Conservation (phyloP, 257 asterid genomes). For the Solanum paucissectum region DNA sequence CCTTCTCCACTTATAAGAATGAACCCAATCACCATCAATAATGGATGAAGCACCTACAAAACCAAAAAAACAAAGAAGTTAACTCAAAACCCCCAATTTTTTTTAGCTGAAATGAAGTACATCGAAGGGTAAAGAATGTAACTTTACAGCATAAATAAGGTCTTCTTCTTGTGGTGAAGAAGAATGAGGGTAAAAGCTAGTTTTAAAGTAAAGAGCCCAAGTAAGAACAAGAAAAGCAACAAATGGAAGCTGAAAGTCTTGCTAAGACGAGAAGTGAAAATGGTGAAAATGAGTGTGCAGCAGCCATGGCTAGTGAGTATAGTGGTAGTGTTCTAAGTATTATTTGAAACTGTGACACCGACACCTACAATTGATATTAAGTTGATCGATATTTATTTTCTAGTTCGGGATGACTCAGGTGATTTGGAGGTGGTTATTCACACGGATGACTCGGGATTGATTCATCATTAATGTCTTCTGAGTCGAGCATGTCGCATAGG, state of each 20-base stretch:
- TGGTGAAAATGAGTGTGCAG: slow-evolving; percentile 15
- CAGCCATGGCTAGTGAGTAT: slow-evolving; percentile 25
- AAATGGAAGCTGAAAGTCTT: slow-evolving; percentile 43
- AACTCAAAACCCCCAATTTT: neutral
- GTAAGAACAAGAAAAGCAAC: slow-evolving; percentile 62
- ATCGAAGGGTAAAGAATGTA: neutral
- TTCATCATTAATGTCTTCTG: accelerated
- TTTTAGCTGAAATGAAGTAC: neutral
- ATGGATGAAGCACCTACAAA: slow-evolving; percentile 73
- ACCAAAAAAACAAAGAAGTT: neutral
- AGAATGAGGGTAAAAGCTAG: slow-evolving; percentile 57
- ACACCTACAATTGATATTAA: neutral
- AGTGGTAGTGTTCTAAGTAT: neutral
- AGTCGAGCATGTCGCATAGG: accelerated
- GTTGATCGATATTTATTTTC: no score
- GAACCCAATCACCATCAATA: slow-evolving; percentile 87
- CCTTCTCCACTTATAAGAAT: slow-evolving; percentile 90
- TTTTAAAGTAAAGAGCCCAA: slow-evolving; percentile 63
- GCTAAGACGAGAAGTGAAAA: slow-evolving; percentile 34
- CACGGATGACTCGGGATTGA: accelerated
- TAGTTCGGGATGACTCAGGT: no score
- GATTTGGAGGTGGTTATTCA: no score
- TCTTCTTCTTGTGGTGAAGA: slow-evolving; percentile 45
- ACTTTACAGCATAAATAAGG: slow-evolving; percentile 54
- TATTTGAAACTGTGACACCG: neutral